Conservation (phyloP, 1,139 yeast genomes). For the Lodderomyces elongisporus region DNA sequence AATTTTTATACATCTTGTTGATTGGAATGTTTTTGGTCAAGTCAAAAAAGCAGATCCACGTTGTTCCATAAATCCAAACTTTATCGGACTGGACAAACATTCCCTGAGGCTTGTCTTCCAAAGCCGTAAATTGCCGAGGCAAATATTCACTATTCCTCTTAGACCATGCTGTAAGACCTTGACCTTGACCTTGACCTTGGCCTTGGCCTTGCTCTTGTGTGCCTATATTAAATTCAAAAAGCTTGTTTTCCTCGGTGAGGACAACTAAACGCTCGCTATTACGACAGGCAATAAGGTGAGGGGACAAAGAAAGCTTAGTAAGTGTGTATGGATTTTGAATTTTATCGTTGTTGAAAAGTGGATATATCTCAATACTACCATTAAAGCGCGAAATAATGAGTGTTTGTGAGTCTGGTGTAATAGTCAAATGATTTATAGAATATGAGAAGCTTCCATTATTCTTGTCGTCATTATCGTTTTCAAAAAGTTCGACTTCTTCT, state of each 20-base stretch:
- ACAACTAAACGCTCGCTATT: slow-evolving; percentile 50
- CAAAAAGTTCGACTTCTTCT: slow-evolving; percentile 40
- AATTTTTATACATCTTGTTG: slow-evolving; percentile 25
- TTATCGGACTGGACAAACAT: slow-evolving; percentile 43
- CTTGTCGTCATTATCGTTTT: slow-evolving; percentile 8
- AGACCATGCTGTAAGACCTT: slow-evolving; percentile 72
- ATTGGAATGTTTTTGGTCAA: slow-evolving; percentile 55
- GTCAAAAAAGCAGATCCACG: slow-evolving; percentile 78
- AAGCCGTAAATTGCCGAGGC: slow-evolving; percentile 58
- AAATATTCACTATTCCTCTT: slow-evolving; percentile 67
- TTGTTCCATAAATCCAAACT: slow-evolving; percentile 85
- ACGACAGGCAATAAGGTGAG: slow-evolving; percentile 62
- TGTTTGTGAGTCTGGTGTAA: slow-evolving; percentile 38
- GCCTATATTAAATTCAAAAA: slow-evolving; percentile 56
- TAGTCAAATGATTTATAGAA: slow-evolving; percentile 45
- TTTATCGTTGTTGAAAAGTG: slow-evolving; percentile 15
- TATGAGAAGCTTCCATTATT: background rate
- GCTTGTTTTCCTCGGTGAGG: slow-evolving; percentile 67
- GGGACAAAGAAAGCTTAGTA: slow-evolving; percentile 52
- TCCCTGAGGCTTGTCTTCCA: slow-evolving; percentile 73
- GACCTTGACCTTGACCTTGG: slow-evolving; percentile 12
- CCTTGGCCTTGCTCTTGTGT: too few species aligned
- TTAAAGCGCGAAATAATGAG: slow-evolving; percentile 57
- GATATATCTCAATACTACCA: slow-evolving; percentile 59
- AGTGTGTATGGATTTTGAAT: background rate